These are phyloP conservation scores for Venustampulla echinocandica DNA, from an alignment of 495 filamentous ascomycete genomes.

Conservation along the genomic window DNA sequence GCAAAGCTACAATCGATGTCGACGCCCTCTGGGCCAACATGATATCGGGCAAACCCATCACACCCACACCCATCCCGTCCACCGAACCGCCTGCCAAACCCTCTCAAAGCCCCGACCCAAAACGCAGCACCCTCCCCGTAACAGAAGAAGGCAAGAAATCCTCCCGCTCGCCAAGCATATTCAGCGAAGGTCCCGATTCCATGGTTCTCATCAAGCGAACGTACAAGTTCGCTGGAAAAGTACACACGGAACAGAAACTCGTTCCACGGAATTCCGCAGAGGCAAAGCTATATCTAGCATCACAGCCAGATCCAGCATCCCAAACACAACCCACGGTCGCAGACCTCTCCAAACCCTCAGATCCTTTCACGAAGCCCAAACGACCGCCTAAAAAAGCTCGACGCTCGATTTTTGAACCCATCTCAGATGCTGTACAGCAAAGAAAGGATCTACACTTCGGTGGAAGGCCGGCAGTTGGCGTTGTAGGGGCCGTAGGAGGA, in stretches of 20 bases:
- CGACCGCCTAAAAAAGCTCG: conserved; percentile 63
- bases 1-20: conserved; percentile 78
- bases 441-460: conserved; percentile 45
- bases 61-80: conserved; percentile 14
- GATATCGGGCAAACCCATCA: conserved; percentile 33
- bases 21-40: conserved; percentile 80
- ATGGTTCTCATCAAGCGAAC: conserved; percentile 78
- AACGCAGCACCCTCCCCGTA: conserved; percentile 5
- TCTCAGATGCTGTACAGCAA: conserved; percentile 32
- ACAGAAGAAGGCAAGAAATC: conserved; percentile 8
- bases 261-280: conserved; percentile 74
- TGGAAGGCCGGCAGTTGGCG: conserved; percentile 20
- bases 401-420: conserved; percentile 75
- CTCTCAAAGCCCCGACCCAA: conserved; percentile 16
- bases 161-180: conserved; percentile 5
- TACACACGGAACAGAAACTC: conserved; percentile 71
- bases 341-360: conserved; percentile 19
- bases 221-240: conserved; percentile 85
- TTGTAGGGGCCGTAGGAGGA: not conserved
- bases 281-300: conserved; percentile 62
- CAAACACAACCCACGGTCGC: conserved; percentile 3
- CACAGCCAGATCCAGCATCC: conserved; percentile 28
- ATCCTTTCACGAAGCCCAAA: conserved; percentile 32
- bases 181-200: conserved; percentile 29
- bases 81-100: conserved; percentile 3